Percentiles rank a stretch among this genome's conserved stretches.
Conservation (phyloP, 2,329 filamentous ascomycete species). For the Ceratocystis eucalypticola region DNA sequence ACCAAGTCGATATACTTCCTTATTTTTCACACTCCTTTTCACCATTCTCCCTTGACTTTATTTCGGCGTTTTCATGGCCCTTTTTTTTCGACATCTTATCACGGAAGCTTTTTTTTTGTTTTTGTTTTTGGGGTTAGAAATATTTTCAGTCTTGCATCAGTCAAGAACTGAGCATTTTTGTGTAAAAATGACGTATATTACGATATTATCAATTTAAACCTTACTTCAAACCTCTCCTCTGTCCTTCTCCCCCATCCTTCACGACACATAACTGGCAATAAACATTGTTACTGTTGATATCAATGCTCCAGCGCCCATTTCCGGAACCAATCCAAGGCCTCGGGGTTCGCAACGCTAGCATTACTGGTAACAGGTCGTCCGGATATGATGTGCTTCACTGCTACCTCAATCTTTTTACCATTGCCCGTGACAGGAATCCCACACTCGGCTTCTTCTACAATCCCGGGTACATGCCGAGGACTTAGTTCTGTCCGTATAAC, state of each 20-base stretch:
- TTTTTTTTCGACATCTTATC: neutral
- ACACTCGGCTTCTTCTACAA: slow-evolving; percentile 55
- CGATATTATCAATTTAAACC: neutral
- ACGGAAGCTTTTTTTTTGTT: neutral
- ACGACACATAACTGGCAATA: neutral
- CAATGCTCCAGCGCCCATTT: slow-evolving; percentile 48
- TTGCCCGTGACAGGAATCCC: slow-evolving; percentile 88
- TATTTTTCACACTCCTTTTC: neutral
- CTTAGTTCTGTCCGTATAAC: slow-evolving; percentile 67
- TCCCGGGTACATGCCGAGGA: slow-evolving; percentile 72
- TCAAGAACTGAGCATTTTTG: neutral
- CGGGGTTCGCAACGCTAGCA: slow-evolving; percentile 84
- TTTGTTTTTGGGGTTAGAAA: neutral
- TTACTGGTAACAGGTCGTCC: slow-evolving; percentile 77
- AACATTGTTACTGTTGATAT: neutral
- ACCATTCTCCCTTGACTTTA: neutral
- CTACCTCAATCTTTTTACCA: slow-evolving; percentile 94
- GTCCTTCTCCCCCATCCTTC: slow-evolving; percentile 26
- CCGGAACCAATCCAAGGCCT: slow-evolving; percentile 77
- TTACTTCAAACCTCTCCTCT: slow-evolving; percentile 18
- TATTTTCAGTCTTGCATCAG: neutral
- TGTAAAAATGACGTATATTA: slow-evolving; percentile 3
- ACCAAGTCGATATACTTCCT: neutral
- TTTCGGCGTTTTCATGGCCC: neutral
- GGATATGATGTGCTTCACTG: slow-evolving; percentile 90